These are phyloP conservation scores for Magnolia sinica DNA, from an alignment of 164 flowering plant species.

Conservation along the genomic window DNA sequence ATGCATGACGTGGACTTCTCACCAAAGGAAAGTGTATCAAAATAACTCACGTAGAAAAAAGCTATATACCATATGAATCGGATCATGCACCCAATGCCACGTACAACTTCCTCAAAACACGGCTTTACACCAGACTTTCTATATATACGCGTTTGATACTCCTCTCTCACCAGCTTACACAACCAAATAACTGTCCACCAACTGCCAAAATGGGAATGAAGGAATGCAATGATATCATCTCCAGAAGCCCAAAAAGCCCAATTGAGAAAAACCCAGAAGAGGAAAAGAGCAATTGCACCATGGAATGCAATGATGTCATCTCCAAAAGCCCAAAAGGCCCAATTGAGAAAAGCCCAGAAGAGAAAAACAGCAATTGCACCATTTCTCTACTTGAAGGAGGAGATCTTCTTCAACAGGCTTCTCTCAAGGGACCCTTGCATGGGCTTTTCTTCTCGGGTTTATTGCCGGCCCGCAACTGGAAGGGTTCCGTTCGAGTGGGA, in stretches of 20 bases:
- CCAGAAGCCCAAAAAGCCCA: background rate
- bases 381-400: slow-evolving; percentile 12
- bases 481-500: slow-evolving; percentile 18
- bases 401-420: slow-evolving; percentile 10
- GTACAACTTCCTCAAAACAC: background rate
- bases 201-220: background rate
- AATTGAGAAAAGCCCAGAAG: background rate
- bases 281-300: background rate
- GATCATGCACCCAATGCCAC: background rate
- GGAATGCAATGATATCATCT: background rate
- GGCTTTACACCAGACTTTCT: background rate
- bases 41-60: background rate
- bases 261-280: background rate
- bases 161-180: background rate
- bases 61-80: background rate
- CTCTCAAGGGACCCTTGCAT: slow-evolving; percentile 8
- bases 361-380: background rate
- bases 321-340: background rate
- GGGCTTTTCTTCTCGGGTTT: slow-evolving; percentile 13
- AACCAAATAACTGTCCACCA: background rate
- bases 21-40: background rate
- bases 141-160: background rate
- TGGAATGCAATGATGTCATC: background rate
- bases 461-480: background rate
- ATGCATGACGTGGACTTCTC: background rate